Evolutionary conservation across 306 rosid species (phyloP).

Genomic region (Echinosophora koreensis): DNA sequence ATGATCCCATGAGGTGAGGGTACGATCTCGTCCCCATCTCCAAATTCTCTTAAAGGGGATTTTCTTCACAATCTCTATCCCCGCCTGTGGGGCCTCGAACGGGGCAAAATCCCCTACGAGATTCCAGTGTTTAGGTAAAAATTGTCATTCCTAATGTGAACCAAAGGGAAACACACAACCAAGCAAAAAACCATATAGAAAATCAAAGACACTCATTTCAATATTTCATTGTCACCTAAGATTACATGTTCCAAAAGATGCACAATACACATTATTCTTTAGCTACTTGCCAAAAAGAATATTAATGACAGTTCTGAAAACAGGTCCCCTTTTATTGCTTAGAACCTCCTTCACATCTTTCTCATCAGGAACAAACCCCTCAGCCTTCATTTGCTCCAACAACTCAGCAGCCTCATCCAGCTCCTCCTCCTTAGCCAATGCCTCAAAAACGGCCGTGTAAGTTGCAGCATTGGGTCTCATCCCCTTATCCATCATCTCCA

Average conservation of each 20-base stretch:
- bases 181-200: not conserved
- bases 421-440: conserved; percentile 55
- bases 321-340: conserved; percentile 54
- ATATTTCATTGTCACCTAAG: not conserved
- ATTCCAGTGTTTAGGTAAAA: too few relatives aligned
- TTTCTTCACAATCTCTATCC: too few relatives aligned
- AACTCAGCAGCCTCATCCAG: conserved; percentile 64
- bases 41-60: too few relatives aligned
- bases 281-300: conserved; percentile 68
- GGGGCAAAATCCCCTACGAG: too few relatives aligned
- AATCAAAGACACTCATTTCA: not conserved
- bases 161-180: not conserved
- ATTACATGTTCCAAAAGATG: not conserved
- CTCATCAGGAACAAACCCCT: conserved; percentile 74
- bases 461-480: conserved; percentile 72
- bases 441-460: conserved; percentile 68
- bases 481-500: conserved; percentile 80
- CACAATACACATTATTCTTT: not conserved
- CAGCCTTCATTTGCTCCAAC: conserved; percentile 56
- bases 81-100: too few relatives aligned
- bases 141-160: too few relatives aligned
- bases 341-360: conserved; percentile 67
- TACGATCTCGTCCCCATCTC: too few relatives aligned
- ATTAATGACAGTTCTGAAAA: conserved; percentile 58
- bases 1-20: too few relatives aligned